phyloP scores from a whole-genome alignment of 2,329 filamentous ascomycete genomes.

The Colletotrichum sp. region DNA sequence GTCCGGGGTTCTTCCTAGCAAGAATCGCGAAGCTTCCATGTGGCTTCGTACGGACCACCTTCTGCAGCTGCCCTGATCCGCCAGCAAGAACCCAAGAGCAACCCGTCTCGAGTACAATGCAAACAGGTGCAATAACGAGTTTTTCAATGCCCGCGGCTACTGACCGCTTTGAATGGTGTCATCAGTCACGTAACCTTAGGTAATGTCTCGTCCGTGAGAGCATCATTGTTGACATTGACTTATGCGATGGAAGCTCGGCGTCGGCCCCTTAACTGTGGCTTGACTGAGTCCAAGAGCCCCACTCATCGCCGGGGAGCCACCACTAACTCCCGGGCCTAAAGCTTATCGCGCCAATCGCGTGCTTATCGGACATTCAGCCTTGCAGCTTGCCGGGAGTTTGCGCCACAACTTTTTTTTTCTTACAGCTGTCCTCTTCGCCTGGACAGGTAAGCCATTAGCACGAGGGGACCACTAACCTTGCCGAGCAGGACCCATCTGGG shows the following conservation, averaged over 20 bases:
- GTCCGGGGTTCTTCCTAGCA: not conserved
- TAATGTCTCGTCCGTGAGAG: not conserved
- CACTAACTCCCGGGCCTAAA: not conserved
- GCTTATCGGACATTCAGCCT: conserved; percentile 15
- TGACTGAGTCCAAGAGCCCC: not conserved
- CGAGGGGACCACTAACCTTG: not conserved
- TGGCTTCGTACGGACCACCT: not conserved
- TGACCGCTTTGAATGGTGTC: not conserved
- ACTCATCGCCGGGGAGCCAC: not conserved
- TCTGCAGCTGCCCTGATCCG: not conserved
- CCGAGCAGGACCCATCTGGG: conserved; percentile 11
- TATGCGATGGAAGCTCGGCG: conserved; percentile 3
- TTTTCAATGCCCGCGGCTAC: not conserved
- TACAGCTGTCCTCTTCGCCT: conserved; percentile 22
- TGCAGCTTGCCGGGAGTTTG: not conserved
- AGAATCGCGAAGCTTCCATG: conserved; percentile 4
- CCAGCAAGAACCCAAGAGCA: not conserved
- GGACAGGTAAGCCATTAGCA: conserved; percentile 12
- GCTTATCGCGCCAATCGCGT: conserved; percentile 16
- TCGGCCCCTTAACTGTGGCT: conserved; percentile 9
- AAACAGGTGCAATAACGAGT: not conserved
- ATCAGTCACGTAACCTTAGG: conserved; percentile 14
- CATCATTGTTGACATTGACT: not conserved
- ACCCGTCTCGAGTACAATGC: not conserved
- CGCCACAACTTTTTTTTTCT: conserved; percentile 14